Evolutionary conservation across 1,139 yeast genomes (phyloP), one percentile per base, ranked within the genome.

Genomic region (Candida mesenterica): DNA sequence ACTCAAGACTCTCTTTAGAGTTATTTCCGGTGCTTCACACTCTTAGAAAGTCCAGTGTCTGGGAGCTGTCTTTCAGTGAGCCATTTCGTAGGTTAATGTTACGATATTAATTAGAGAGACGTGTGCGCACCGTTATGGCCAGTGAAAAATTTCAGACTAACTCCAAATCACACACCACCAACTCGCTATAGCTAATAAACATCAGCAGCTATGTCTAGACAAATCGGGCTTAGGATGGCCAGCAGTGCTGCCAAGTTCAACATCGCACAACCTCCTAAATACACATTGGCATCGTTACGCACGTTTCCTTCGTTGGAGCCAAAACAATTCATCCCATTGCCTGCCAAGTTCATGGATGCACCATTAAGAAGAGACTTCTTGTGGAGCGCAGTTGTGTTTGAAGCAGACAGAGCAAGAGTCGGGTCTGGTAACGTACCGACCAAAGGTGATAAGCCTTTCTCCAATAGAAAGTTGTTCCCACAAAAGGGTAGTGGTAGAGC

Each of bases 401-500:
- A 92, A 67, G 86, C 92, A 28, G 97, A 94, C 55, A 79, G 78
- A 43, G 81, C 82, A 45, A 79, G 97, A 61, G 96, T 87, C 9
- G 97, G 97, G 28, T 75, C 97, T 0, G 82, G 89, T 2, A 82
- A 83, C 55, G 94, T 92, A 24, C 81, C 85, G 30, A 85, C 92
- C 40, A 83, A 96, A 60, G 77, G 87, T 30, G 95, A 88, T 51
- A 84, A 84, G 65, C 90, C 92, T 39, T 90, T 77, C 60, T 85
- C 96, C 18, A 78, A 94, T 59, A 75, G 77, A 54, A 92, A 92
- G 59, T 70, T 92, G 48, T 72, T 80, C 37, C 88, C 89, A 17
- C 98, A 92, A 63, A 92, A 92, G 65, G 97, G 98, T 45, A 68
- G 89, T 13, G 99, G 99, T 62, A 74, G 77, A 44, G 99, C 99